Base-by-base conservation (phyloP, 495 filamentous ascomycete genomes). In the Penicillium antarcticum region DNA sequence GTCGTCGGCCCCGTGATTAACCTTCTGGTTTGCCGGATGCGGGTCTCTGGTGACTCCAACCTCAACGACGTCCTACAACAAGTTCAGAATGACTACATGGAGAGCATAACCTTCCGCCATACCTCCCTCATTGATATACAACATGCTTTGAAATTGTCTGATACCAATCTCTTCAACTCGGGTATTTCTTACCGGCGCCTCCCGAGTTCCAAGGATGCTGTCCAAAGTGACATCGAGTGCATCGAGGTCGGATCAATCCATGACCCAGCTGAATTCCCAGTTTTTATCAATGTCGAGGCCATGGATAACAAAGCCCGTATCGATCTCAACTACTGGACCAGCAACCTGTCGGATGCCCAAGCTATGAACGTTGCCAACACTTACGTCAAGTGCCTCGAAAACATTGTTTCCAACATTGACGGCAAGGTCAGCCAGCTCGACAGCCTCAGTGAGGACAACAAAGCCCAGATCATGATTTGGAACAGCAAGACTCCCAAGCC, bases 271-370 rank as follows among this genome's bases (percentile, higher is more conserved):
- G 80, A 84, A 59, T 80, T 80, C 53, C 69, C 71, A 7, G 57
- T 84, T 1, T 80, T 73, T 31, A 61, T 83, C 45, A 82, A 82
- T 51, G 70, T 84, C 19, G 80, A 82, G 48, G 68, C 74, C 0
- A 61, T 68, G 12, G 74, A 78, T 23, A 63, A 69, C 3, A 60
- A 67, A 4, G 76, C 72, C 8, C 58, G 60, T 0, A 76, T 84
- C 41, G 75, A 81, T 26, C 35, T 84, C 5, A 80, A 81, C 48
- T 81, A 80, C 60, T 84, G 80, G 80, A 81, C 78, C 0, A 74
- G 76, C 41, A 57, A 53, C 19, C 55, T 79, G 8, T 79, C 75
- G 0, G 68, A 72, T 49, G 59, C 58, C 2, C 77, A 82, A 50
- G 80, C 79, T n/a, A 40, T 53, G n/a, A 75, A 78, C 50, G 72